Evolutionary conservation across 768 basidiomycete species (phyloP).

Genomic region (Dacryopinax primogenitus): DNA sequence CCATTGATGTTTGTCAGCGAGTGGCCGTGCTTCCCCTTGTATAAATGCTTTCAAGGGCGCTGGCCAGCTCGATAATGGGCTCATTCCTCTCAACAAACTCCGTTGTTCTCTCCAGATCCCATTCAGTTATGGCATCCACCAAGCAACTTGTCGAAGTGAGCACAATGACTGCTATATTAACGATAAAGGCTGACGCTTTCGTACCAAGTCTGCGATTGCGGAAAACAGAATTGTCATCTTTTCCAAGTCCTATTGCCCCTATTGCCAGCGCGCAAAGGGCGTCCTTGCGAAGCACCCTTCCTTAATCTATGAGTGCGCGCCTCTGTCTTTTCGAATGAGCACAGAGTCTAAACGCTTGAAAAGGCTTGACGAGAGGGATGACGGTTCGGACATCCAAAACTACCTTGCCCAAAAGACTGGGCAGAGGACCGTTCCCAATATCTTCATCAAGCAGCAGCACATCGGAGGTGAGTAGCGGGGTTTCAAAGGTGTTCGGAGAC

Average conservation of each 20-base stretch:
- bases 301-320: conserved; percentile 38
- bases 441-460: conserved; percentile 51
- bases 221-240: conserved; percentile 45
- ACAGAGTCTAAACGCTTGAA: neutral
- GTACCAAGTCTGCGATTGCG: conserved; percentile 33
- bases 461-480: neutral
- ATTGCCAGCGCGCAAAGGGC: conserved; percentile 38
- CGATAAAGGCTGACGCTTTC: neutral
- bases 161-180: neutral
- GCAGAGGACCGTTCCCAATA: conserved; percentile 61
- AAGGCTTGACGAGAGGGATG: conserved; percentile 27
- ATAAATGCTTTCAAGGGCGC: neutral
- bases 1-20: neutral
- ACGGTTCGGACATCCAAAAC: conserved; percentile 50
- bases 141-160: conserved; percentile 4
- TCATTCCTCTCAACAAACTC: neutral
- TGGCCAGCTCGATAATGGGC: neutral
- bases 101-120: neutral
- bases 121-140: neutral
- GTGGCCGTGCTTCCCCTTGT: neutral
- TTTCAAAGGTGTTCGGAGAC: neutral
- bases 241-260: conserved; percentile 47
- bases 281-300: conserved; percentile 30
- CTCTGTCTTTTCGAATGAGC: neutral
- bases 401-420: conserved; percentile 52